A percentile compares a stretch with the other conserved stretches of the same genome.
These are phyloP conservation scores for Arthrobotrys entomopaga DNA, from an alignment of 2,329 filamentous ascomycete species.

Conservation along the genomic window DNA sequence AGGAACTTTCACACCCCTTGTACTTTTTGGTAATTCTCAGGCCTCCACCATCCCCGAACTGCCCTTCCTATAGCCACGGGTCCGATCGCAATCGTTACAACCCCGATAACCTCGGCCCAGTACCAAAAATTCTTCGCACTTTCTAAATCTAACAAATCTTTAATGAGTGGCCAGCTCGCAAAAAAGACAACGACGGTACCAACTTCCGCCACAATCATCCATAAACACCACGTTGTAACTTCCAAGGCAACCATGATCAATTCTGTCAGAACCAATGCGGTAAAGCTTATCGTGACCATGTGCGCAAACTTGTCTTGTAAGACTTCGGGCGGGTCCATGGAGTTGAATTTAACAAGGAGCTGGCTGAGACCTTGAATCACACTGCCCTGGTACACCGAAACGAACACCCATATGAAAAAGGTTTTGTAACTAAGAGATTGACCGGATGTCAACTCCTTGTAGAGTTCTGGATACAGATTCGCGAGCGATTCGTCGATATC, in stretches of 20 bases:
- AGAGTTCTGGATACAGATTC: conserved; percentile 94
- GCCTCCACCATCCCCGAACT: conserved; percentile 47
- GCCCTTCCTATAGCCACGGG: conserved; percentile 42
- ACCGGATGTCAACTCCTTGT: conserved; percentile 93
- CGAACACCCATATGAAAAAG: conserved; percentile 95
- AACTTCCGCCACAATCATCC: conserved; percentile 86
- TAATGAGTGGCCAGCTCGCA: conserved; percentile 44
- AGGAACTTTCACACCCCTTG: conserved; percentile 32
- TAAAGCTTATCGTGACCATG: conserved; percentile 93
- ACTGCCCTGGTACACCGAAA: conserved; percentile 91
- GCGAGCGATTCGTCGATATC: conserved; percentile 94
- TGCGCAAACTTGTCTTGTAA: conserved; percentile 74
- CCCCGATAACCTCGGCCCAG: conserved; percentile 43
- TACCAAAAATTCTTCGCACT: conserved; percentile 54
- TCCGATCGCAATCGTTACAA: conserved; percentile 41
- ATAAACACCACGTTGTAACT: conserved; percentile 94
- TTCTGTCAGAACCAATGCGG: conserved; percentile 91
- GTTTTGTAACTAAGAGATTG: conserved; percentile 88
- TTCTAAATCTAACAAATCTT: conserved; percentile 46
- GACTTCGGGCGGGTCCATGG: conserved; percentile 68
- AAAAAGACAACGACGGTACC: conserved; percentile 73
- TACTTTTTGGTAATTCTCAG: conserved; percentile 52
- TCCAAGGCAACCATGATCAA: conserved; percentile 96
- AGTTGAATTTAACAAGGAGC: conserved; percentile 71
- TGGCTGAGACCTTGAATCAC: conserved; percentile 77